Conservation (phyloP, 768 basidiomycete species). For the Phanerochaete carnosa region DNA sequence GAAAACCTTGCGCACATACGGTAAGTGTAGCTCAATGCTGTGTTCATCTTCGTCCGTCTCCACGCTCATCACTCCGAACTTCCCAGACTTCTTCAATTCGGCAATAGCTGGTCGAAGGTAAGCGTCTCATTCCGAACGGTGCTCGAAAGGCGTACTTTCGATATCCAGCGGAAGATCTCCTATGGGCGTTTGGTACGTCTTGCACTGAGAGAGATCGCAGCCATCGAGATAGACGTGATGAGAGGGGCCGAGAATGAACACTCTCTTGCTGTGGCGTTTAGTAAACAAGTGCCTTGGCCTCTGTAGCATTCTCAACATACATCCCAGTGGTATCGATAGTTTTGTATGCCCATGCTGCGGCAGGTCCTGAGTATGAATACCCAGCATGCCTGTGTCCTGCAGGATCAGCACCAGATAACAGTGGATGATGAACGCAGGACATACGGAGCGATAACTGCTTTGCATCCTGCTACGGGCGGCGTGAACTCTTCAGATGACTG, state of each 20-base stretch:
- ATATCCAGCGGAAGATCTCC: conserved; percentile 78
- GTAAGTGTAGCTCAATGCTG: conserved; percentile 97
- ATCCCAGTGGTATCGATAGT: conserved; percentile 78
- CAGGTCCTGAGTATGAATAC: conserved; percentile 88
- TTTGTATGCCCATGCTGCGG: conserved; percentile 96
- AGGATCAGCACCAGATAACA: not conserved
- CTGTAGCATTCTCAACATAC: conserved; percentile 43
- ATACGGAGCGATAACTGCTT: conserved; percentile 95
- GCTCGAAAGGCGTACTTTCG: conserved; percentile 53
- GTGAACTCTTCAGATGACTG: conserved; percentile 45
- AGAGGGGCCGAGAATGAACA: conserved; percentile 95
- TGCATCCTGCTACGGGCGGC: conserved; percentile 67
- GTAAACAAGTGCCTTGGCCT: not conserved
- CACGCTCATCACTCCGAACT: conserved; percentile 66
- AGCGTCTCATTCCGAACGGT: not conserved
- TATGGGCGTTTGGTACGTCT: conserved; percentile 79
- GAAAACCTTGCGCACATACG: conserved; percentile 84
- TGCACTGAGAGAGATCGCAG: conserved; percentile 83
- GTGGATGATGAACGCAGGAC: conserved; percentile 28
- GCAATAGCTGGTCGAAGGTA: conserved; percentile 48
- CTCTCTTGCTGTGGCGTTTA: conserved; percentile 60
- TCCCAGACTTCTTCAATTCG: conserved; percentile 59
- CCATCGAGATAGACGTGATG: conserved; percentile 87
- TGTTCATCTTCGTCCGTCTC: conserved; percentile 90
- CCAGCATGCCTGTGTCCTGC: conserved; percentile 77